These are phyloP conservation scores for Saprolegnia parasitica DNA, from an alignment of 352 stramenopile species.

Conservation along the genomic window DNA sequence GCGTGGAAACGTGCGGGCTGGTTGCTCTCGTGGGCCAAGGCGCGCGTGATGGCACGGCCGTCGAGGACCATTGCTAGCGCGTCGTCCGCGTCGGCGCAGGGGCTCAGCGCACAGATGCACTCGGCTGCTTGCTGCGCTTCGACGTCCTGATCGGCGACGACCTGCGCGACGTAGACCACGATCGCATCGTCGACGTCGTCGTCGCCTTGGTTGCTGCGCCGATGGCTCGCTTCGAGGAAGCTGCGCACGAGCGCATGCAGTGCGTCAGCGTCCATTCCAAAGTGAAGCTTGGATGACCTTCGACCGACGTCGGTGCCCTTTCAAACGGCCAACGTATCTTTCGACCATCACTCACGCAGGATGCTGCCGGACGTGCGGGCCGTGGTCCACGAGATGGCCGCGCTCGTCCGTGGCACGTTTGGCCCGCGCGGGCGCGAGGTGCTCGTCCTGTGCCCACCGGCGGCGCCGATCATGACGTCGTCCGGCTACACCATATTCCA, in stretches of 20 bases:
- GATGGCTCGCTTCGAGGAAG: background rate
- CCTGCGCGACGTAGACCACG: constrained; percentile 17
- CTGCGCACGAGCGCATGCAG: background rate
- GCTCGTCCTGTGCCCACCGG: constrained; percentile 55
- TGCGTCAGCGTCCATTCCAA: background rate
- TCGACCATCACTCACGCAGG: constrained; percentile 13
- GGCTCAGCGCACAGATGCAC: constrained; percentile 13
- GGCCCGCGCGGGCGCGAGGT: constrained; percentile 46
- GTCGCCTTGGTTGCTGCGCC: constrained; percentile 1
- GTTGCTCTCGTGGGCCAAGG: background rate
- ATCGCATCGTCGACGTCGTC: constrained; percentile 20
- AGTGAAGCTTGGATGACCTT: background rate
- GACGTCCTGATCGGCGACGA: background rate
- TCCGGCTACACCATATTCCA: constrained; percentile 48
- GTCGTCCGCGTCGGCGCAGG: background rate
- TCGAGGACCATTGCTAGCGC: background rate
- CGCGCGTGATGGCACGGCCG: background rate
- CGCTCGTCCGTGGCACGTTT: constrained; percentile 42
- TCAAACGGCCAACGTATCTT: background rate
- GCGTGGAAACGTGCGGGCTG: background rate
- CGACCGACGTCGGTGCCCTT: background rate
- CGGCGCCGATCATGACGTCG: constrained; percentile 50
- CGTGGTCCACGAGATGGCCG: constrained; percentile 31
- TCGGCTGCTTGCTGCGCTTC: constrained; percentile 7
- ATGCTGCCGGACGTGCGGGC: constrained; percentile 22